Base-by-base conservation (phyloP, 1,284 basidiomycete genomes). In the Cerrena zonata region DNA sequence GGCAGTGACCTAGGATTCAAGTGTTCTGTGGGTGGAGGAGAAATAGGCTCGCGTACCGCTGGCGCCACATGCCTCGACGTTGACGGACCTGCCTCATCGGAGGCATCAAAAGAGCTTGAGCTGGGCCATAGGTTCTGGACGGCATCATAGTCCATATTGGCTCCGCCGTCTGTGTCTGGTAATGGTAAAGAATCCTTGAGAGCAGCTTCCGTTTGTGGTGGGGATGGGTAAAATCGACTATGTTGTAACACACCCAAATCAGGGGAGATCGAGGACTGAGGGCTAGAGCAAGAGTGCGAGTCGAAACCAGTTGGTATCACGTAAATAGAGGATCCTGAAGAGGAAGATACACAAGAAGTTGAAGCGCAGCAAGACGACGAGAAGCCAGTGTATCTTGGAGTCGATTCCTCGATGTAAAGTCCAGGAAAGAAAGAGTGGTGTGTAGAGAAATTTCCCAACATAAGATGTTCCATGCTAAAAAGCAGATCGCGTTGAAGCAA, bases 181-280 rank as follows among this genome's bases (percentile, higher is more conserved):
- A 50, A 26, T 7, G 49, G 43, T 18, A 45, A 18, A 4, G 49
- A 37, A 34, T 50, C 25, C 49, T 50, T 50, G 2, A 50, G 26
- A 26, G 42, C 44, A 4, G 42, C 38, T 22, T 43, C 49, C 15
- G 49, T 50, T 2, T 37, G 49, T 4, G 49, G 49, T 12, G 49
- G 49, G 4, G 49, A 50, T 12, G 49, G 49, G 39, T 50, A 50
- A 37, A 45, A 39, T 22, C 49, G 26, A n/a, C n/a, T n/a, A n/a
- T n/a, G n/a, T n/a, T n/a, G n/a, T n/a, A n/a, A n/a, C n/a, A n/a
- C n/a, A n/a, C n/a, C n/a, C n/a, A n/a, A n/a, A n/a, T n/a, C n/a
- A n/a, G n/a, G n/a, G n/a, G n/a, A 36, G 34, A 36, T 37, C n/a
- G 34, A 21, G 7, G 30, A 34, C 30, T 34, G 30, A 7, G 15